A percentile compares a stretch with the other conserved stretches of the same genome.
These are phyloP conservation scores for Eucalyptus cloeziana DNA, from an alignment of 345 rosid species.

Conservation along the genomic window DNA sequence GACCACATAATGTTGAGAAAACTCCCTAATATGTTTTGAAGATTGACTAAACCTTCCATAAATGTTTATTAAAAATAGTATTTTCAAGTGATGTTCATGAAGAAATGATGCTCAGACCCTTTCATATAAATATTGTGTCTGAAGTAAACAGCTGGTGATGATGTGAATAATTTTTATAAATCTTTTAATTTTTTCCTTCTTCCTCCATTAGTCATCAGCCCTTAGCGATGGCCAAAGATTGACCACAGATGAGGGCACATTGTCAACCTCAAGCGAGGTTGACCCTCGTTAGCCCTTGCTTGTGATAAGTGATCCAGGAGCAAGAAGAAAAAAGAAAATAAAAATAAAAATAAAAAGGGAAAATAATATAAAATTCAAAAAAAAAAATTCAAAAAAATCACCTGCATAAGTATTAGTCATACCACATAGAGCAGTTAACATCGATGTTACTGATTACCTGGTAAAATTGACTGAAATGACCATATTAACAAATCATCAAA, in stretches of 20 bases:
- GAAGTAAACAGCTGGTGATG: fast-evolving
- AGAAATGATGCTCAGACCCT: neutral
- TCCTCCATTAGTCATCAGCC: fast-evolving
- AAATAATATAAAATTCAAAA: fast-evolving
- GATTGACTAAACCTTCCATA: neutral
- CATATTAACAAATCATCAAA: too few species aligned
- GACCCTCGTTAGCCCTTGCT: neutral
- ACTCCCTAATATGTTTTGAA: neutral
- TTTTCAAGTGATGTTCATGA: neutral
- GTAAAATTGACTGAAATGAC: neutral
- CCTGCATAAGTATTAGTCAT: neutral
- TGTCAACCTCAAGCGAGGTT: too few species aligned
- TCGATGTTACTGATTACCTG: neutral
- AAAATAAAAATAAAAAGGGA: too few species aligned
- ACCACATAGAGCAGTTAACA: fast-evolving
- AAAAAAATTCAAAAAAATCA: too few species aligned
- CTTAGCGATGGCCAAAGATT: neutral
- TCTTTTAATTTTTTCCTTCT: neutral
- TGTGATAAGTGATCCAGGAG: fast-evolving
- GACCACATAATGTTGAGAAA: neutral
- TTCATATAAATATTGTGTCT: too few species aligned
- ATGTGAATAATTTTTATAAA: too few species aligned
- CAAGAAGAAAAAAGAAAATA: neutral
- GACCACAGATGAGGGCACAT: neutral
- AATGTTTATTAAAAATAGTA: neutral